Conservation (phyloP, 805 yeast genomes). For the Jamesozyma piceae region DNA sequence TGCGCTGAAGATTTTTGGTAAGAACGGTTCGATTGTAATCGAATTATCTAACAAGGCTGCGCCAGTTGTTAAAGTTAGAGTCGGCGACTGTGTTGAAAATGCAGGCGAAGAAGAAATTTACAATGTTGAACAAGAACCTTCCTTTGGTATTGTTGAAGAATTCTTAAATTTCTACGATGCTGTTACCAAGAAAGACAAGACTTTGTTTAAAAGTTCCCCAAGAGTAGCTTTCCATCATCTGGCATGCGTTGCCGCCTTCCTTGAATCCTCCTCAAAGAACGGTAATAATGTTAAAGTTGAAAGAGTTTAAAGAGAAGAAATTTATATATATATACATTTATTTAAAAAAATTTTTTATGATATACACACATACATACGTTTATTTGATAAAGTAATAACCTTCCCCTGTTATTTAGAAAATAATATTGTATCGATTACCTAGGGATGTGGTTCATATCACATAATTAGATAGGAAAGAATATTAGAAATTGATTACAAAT, state of each 20-base stretch:
- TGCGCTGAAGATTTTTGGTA: conserved; percentile 65
- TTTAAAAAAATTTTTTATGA: no score
- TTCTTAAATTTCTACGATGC: conserved; percentile 50
- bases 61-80: conserved; percentile 31
- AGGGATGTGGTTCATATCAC: no score
- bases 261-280: conserved; percentile 52
- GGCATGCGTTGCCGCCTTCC: conserved; percentile 79
- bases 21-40: conserved; percentile 61
- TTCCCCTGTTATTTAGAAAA: no score
- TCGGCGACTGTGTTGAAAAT: conserved; percentile 22
- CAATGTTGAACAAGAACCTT: conserved; percentile 33
- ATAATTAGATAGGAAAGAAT: no score
- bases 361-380: no score
- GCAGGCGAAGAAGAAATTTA: conserved; percentile 26
- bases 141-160: conserved; percentile 51
- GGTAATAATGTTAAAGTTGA: conserved; percentile 46
- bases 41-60: conserved; percentile 46
- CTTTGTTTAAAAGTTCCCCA: conserved; percentile 50
- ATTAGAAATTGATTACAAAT: no score
- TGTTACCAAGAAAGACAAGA: conserved; percentile 53
- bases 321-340: no score
- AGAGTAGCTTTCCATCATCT: conserved; percentile 83
- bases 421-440: no score
- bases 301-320: conserved; percentile 7
- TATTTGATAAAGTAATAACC: no score